Evolutionary conservation across 1,139 yeast genomes (phyloP).

Genomic region (Yamadazyma spencermartinsiae): DNA sequence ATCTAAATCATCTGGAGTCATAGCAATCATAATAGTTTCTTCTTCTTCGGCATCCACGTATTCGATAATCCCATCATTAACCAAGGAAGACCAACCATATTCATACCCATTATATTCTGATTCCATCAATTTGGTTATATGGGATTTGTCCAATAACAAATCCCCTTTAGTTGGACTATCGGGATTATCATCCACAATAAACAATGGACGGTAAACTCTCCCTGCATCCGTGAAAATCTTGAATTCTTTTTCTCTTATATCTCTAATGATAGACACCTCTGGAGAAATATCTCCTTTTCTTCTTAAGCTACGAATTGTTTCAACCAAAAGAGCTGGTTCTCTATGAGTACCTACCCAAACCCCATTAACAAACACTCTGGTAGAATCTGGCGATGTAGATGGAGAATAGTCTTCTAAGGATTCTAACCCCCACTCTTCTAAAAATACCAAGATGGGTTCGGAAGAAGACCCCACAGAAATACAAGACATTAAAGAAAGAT

Average conservation of each 20-base stretch:
- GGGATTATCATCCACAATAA: conserved; percentile 84
- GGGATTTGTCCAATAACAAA: conserved; percentile 79
- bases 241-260: conserved; percentile 93
- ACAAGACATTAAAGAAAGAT: conserved; percentile 93
- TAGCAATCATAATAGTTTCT: conserved; percentile 96
- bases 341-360: conserved; percentile 99
- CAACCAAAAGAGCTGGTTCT: conserved; percentile 88
- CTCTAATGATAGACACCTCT: conserved; percentile 95
- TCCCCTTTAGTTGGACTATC: conserved; percentile 77
- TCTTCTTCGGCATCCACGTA: conserved; percentile 98
- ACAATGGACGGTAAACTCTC: conserved; percentile 92
- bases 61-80: conserved; percentile 85
- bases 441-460: conserved; percentile 87
- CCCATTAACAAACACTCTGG: conserved; percentile 96
- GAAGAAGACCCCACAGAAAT: conserved; percentile 98
- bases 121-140: conserved; percentile 67
- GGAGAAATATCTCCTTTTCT: conserved; percentile 95
- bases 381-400: conserved; percentile 85
- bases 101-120: conserved; percentile 63
- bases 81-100: conserved; percentile 83
- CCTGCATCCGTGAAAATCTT: conserved; percentile 98
- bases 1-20: conserved; percentile 96
- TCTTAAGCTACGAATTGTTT: conserved; percentile 87
- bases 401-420: conserved; percentile 96
- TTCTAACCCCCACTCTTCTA: conserved; percentile 99